These are phyloP conservation scores for Lablab purpureus DNA, from an alignment of 306 rosid species.

Conservation along the genomic window DNA sequence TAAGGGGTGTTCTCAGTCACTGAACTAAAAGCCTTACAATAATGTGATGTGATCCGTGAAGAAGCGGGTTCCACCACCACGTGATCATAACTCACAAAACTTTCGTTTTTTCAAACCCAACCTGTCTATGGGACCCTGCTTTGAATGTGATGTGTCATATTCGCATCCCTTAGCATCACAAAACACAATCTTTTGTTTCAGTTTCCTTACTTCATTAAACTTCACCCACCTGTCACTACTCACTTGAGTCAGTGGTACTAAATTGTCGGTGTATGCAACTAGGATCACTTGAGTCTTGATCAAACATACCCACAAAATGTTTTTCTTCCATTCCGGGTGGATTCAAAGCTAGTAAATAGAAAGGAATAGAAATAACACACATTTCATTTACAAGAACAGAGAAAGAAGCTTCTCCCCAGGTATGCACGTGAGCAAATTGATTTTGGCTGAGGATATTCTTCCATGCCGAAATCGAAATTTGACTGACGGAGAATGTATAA, in stretches of 20 bases:
- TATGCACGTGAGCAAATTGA: conserved; percentile 26
- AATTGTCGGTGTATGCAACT: conserved; percentile 2
- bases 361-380: background rate
- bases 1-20: no score
- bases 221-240: background rate
- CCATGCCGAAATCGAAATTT: conserved; percentile 41
- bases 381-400: conserved; percentile 46
- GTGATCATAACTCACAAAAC: background rate
- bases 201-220: background rate
- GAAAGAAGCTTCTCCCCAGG: conserved; percentile 38
- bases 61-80: conserved; percentile 39
- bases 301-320: background rate
- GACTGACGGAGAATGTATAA: conserved; percentile 42
- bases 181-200: background rate
- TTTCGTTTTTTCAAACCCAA: no score
- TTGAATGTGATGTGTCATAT: background rate
- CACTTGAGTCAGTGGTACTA: background rate
- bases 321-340: background rate
- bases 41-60: no score
- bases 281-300: no score
- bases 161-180: background rate
- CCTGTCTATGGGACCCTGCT: conserved; percentile 34
- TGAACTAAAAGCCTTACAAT: no score
- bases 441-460: conserved; percentile 37
- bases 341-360: background rate